These are phyloP conservation scores for Cinchona pubescens DNA, from an alignment of 257 asterid species.

Conservation along the genomic window DNA sequence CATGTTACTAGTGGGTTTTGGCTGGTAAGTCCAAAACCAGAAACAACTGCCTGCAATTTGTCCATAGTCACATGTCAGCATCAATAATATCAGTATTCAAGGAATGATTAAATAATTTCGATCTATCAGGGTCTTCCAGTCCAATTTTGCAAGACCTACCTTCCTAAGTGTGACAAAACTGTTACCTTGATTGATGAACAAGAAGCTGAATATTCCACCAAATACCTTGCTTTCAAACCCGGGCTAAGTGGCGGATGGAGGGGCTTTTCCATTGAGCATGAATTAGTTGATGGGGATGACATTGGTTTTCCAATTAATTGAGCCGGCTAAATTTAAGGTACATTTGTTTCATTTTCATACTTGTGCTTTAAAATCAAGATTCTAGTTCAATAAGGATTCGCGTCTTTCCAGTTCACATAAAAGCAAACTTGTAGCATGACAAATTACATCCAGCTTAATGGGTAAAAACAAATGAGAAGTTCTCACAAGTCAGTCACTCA, in stretches of 20 bases:
- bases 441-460: neutral
- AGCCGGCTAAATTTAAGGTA: conserved; percentile 54
- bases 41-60: neutral
- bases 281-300: conserved; percentile 65
- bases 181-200: conserved; percentile 52
- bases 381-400: neutral
- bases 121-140: conserved; percentile 53
- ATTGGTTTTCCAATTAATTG: conserved; percentile 50
- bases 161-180: conserved; percentile 41
- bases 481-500: neutral
- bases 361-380: neutral
- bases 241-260: conserved; percentile 88
- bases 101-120: neutral
- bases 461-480: neutral
- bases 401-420: neutral
- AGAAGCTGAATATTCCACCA: conserved; percentile 36
- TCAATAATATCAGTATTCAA: neutral
- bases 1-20: conserved; percentile 60
- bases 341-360: neutral
- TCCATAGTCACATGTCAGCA: neutral
- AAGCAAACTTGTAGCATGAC: neutral
- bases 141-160: conserved; percentile 52
- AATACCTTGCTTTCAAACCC: conserved; percentile 46
- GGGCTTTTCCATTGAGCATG: conserved; percentile 62
- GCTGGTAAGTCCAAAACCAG: conserved; percentile 42